Conservation (phyloP, 345 rosid species). For the Erysimum cheiranthoides region DNA sequence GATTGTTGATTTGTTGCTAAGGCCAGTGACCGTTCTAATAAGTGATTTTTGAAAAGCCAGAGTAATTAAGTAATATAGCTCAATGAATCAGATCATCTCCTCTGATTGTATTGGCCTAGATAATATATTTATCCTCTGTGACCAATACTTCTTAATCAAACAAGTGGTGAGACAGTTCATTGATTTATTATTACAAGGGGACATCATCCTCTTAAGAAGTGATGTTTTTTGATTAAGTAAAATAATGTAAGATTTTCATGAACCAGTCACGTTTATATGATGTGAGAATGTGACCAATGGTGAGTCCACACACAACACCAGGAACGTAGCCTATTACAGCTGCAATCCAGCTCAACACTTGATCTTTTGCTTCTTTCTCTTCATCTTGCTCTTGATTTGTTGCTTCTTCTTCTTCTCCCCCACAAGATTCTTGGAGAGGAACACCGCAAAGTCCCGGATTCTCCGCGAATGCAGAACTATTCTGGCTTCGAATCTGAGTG, state of each 20-base stretch:
- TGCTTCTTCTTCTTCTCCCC: background rate
- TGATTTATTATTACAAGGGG: background rate
- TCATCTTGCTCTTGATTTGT: constrained; percentile 17
- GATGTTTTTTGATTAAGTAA: background rate
- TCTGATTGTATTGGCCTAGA: no score
- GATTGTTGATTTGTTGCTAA: no score
- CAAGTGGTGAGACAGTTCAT: no score
- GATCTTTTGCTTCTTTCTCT: background rate
- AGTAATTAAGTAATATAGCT: no score
- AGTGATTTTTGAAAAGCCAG: no score
- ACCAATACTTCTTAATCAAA: no score
- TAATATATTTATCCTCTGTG: no score
- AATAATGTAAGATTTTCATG: background rate
- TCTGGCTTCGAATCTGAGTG: constrained; percentile 37
- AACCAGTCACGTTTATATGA: constrained; percentile 22
- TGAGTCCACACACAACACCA: constrained; percentile 22
- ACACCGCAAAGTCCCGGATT: constrained; percentile 6
- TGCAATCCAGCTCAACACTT: constrained; percentile 26
- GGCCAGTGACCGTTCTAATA: no score
- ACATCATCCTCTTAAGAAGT: background rate
- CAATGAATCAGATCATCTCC: no score
- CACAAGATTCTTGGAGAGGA: constrained; percentile 4
- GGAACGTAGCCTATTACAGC: constrained; percentile 30
- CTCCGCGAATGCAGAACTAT: constrained; percentile 18
- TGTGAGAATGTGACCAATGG: constrained; percentile 26